Conservation (phyloP, 352 stramenopile species). For the Phytophthora ohioensis region DNA sequence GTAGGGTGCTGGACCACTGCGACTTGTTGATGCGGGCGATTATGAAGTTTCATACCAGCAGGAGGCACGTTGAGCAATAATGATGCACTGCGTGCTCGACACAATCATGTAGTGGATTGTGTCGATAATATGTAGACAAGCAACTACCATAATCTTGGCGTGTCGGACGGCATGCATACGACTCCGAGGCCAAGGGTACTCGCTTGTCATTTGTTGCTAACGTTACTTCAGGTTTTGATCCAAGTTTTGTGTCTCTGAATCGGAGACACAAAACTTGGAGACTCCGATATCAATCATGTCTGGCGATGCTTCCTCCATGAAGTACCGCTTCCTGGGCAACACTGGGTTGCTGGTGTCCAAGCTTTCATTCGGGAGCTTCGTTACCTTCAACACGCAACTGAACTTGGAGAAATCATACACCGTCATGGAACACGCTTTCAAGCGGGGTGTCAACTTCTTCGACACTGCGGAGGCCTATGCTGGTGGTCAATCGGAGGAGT, state of each 20-base stretch:
- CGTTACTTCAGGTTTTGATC: no score
- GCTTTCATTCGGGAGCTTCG: constrained; percentile 59
- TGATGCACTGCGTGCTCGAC: constrained; percentile 6
- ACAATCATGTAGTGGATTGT: not conserved
- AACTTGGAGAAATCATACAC: constrained; percentile 58
- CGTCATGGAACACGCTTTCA: constrained; percentile 60
- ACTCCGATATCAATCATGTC: not conserved
- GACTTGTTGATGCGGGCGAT: not conserved
- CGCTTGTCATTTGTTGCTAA: no score
- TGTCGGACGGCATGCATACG: no score
- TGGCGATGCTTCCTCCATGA: constrained; percentile 42
- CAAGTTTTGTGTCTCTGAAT: no score
- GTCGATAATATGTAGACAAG: not conserved
- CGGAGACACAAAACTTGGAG: not conserved
- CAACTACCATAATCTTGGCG: no score
- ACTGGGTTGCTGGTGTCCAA: constrained; percentile 55
- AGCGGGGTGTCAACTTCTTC: constrained; percentile 74
- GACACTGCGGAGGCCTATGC: constrained; percentile 68
- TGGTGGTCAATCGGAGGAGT: constrained; percentile 51
- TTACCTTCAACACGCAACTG: constrained; percentile 56
- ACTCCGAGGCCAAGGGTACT: no score
- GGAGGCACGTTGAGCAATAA: not conserved
- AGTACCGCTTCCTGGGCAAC: constrained; percentile 60
- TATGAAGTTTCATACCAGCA: not conserved
- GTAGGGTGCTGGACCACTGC: not conserved